phyloP scores from a whole-genome alignment of 495 filamentous ascomycete genomes.

The Penicillium waksmanii region DNA sequence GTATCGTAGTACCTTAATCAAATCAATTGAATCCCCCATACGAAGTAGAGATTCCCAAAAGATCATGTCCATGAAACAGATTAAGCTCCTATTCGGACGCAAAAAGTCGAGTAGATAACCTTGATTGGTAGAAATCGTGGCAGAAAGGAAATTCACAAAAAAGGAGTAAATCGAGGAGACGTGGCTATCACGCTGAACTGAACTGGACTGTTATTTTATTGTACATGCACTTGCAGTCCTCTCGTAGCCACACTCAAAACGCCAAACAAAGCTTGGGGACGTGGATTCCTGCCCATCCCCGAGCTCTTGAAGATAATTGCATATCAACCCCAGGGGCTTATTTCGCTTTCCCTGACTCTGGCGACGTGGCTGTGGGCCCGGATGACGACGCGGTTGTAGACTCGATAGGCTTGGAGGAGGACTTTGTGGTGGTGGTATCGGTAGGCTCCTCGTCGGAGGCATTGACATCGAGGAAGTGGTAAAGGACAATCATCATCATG shows the following conservation, averaged over 20 bases:
- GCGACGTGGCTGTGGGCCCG: constrained; percentile 8
- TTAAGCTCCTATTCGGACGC: too few relatives aligned
- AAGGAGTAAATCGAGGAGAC: too few relatives aligned
- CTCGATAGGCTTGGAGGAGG: constrained; percentile 25
- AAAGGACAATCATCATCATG: constrained; percentile 93
- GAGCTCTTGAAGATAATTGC: neutral
- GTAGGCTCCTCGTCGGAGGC: constrained; percentile 57
- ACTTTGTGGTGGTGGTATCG: constrained; percentile 22
- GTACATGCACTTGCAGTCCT: constrained; percentile 1
- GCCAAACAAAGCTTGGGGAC: neutral
- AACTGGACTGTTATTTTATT: neutral
- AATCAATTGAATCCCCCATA: too few relatives aligned
- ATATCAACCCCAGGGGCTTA: neutral
- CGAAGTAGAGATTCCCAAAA: too few relatives aligned
- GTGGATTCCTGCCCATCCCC: constrained; percentile 10
- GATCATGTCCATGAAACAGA: too few relatives aligned
- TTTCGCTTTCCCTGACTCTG: constrained; percentile 7
- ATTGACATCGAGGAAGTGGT: constrained; percentile 98
- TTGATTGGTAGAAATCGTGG: too few relatives aligned
- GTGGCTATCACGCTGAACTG: neutral
- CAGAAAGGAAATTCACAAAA: too few relatives aligned
- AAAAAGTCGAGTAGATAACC: too few relatives aligned
- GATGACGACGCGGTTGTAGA: constrained; percentile 15
- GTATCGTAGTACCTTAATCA: too few relatives aligned
- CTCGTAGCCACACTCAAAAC: neutral